These are phyloP conservation scores for Yueomyces sp. DNA, from an alignment of 805 yeast genomes.

Conservation along the genomic window DNA sequence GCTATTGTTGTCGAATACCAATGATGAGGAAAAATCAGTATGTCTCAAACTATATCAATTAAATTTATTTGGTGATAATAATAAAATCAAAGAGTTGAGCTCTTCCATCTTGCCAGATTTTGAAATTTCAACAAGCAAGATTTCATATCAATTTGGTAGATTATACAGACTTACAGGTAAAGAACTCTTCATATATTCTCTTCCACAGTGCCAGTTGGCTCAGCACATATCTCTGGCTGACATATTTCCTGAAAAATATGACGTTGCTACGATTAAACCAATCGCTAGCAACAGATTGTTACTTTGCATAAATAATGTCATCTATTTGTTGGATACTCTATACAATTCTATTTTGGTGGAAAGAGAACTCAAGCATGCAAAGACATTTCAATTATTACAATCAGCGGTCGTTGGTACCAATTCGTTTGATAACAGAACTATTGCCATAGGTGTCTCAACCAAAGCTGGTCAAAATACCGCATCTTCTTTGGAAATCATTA, in stretches of 20 bases:
- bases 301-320: constrained; percentile 15
- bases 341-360: constrained; percentile 15
- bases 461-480: constrained; percentile 16
- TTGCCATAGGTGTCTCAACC: constrained; percentile 21
- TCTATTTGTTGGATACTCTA: constrained; percentile 18
- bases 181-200: constrained; percentile 9
- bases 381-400: constrained; percentile 16
- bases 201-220: constrained; percentile 16
- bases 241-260: constrained; percentile 3
- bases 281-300: constrained; percentile 19
- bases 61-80: constrained; percentile 2
- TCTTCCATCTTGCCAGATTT: constrained; percentile 16
- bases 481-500: constrained; percentile 20
- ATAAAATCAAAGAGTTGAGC: constrained; percentile 12
- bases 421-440: constrained; percentile 10
- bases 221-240: constrained; percentile 15
- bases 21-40: constrained; percentile 6
- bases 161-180: constrained; percentile 11
- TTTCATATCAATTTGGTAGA: constrained; percentile 19
- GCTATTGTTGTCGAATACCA: constrained; percentile 12
- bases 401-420: constrained; percentile 11
- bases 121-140: constrained; percentile 7
- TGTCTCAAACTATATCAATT: constrained; percentile 16
- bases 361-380: constrained; percentile 16
- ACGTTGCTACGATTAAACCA: constrained; percentile 14